Evolutionary conservation across 352 stramenopile species (phyloP).

Genomic region (Stephanocyclus meneghinianus): DNA sequence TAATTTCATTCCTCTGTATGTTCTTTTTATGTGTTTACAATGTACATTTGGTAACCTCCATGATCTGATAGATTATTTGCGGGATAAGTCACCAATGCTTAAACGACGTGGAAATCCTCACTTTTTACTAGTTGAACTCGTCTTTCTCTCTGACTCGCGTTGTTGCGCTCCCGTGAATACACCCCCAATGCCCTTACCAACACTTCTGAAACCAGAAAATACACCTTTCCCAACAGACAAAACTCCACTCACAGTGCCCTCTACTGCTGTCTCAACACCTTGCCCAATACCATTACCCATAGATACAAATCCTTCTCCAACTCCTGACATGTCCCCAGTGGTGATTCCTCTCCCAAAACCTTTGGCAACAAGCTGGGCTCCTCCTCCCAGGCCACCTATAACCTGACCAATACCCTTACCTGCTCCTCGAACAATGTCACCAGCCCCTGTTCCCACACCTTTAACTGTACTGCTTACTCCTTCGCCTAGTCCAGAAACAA

Average conservation of each 20-base stretch:
- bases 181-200: slow-evolving; percentile 77
- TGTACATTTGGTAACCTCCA: no score
- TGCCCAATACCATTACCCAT: slow-evolving; percentile 74
- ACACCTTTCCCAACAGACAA: slow-evolving; percentile 74
- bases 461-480: slow-evolving; percentile 76
- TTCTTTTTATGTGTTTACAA: no score
- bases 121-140: not conserved
- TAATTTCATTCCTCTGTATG: no score
- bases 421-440: slow-evolving; percentile 75
- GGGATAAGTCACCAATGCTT: no score
- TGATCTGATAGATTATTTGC: no score
- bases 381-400: slow-evolving; percentile 73
- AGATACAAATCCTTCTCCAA: slow-evolving; percentile 67
- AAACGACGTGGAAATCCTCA: no score
- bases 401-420: slow-evolving; percentile 82
- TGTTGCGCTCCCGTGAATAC: slow-evolving; percentile 61
- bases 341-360: slow-evolving; percentile 77
- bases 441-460: slow-evolving; percentile 77
- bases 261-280: slow-evolving; percentile 73
- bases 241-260: slow-evolving; percentile 77
- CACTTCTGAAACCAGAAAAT: slow-evolving; percentile 75
- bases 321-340: slow-evolving; percentile 70
- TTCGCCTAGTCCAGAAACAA: slow-evolving; percentile 78
- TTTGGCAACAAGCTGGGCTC: slow-evolving; percentile 70
- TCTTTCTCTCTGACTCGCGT: not conserved